phyloP scores from a whole-genome alignment of 306 rosid species.

The Acmispon strigosus region DNA sequence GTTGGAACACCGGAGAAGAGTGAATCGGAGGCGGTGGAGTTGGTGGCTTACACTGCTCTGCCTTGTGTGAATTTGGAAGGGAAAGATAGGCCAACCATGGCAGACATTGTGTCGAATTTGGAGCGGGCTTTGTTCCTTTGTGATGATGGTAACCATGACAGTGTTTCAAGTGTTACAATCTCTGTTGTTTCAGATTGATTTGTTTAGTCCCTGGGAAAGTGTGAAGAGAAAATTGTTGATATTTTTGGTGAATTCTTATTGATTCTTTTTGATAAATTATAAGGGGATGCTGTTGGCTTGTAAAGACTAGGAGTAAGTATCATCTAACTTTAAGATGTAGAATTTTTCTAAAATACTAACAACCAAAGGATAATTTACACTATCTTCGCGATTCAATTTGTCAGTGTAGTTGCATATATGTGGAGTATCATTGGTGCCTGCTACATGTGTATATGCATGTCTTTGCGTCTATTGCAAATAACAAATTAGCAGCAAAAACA shows the following conservation, averaged over 20 bases:
- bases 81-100: conserved; percentile 84
- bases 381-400: too few relatives aligned
- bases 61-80: conserved; percentile 91
- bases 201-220: background rate
- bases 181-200: conserved; percentile 58
- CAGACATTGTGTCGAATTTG: conserved; percentile 79
- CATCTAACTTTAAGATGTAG: conserved; percentile 17
- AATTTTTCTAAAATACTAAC: conserved; percentile 6
- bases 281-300: background rate
- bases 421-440: background rate
- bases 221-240: conserved; percentile 2
- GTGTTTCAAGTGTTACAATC: conserved; percentile 57
- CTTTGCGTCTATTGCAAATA: too few relatives aligned
- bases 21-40: conserved; percentile 78
- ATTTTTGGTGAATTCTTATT: conserved; percentile 31
- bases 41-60: conserved; percentile 69
- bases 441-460: background rate
- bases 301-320: conserved; percentile 7
- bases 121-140: conserved; percentile 60
- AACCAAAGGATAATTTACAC: background rate
- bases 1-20: conserved; percentile 56
- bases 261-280: conserved; percentile 22
- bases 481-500: too few relatives aligned
- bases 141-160: conserved; percentile 53
- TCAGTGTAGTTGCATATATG: too few relatives aligned